Evolutionary conservation across 2,329 filamentous ascomycete species (phyloP).

Genomic region (Lecanicillium sp.): DNA sequence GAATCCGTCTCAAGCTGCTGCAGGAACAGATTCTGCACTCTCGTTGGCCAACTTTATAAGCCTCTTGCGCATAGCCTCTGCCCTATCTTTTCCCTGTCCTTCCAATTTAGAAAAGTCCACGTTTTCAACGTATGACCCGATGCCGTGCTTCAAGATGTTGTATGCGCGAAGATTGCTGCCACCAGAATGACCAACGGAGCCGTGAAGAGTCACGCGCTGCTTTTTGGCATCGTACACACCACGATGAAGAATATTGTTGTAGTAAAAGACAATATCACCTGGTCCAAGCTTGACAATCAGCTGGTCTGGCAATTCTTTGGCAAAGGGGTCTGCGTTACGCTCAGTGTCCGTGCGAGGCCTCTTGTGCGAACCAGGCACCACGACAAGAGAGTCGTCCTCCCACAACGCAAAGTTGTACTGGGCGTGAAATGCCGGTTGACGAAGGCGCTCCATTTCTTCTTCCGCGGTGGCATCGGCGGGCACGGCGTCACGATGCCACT

Average conservation of each 20-base stretch:
- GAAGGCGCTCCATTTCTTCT: slow-evolving; percentile 57
- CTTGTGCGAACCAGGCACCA: slow-evolving; percentile 69
- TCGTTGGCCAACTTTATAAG: slow-evolving; percentile 54
- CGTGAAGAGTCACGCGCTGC: slow-evolving; percentile 65
- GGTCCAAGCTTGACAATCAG: slow-evolving; percentile 57
- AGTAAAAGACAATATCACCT: slow-evolving; percentile 78
- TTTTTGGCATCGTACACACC: slow-evolving; percentile 52
- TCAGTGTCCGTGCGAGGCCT: slow-evolving; percentile 64
- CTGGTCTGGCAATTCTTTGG: slow-evolving; percentile 53
- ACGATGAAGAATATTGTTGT: slow-evolving; percentile 79
- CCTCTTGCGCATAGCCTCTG: slow-evolving; percentile 55
- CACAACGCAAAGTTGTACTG: slow-evolving; percentile 84
- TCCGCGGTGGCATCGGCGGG: slow-evolving; percentile 52
- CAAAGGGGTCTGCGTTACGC: slow-evolving; percentile 58
- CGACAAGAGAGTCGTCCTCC: slow-evolving; percentile 63
- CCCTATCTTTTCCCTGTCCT: slow-evolving; percentile 36
- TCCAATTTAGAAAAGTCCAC: slow-evolving; percentile 46
- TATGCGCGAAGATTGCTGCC: slow-evolving; percentile 52
- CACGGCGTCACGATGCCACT: slow-evolving; percentile 84
- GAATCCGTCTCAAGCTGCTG: no score
- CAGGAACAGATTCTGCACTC: slow-evolving; percentile 33
- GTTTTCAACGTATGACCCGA: slow-evolving; percentile 55
- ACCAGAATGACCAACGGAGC: slow-evolving; percentile 55
- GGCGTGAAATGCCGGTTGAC: slow-evolving; percentile 59
- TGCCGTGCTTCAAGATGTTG: slow-evolving; percentile 69